phyloP scores from a whole-genome alignment of 805 yeast genomes.

The Saturnispora saitoi region DNA sequence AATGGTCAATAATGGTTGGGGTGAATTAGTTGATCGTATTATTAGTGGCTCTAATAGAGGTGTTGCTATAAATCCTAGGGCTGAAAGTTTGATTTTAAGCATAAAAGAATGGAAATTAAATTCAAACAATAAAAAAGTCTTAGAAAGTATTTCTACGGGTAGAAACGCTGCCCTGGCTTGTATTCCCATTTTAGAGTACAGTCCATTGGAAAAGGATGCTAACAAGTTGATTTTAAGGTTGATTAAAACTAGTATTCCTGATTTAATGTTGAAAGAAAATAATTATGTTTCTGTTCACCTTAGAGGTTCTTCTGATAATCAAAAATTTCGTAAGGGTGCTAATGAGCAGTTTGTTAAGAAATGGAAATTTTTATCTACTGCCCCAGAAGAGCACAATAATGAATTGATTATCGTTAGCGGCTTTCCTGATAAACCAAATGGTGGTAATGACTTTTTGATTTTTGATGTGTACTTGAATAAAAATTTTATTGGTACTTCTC shows the following conservation, averaged over 20 bases:
- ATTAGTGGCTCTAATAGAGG: slow-evolving; percentile 68
- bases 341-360: slow-evolving; percentile 41
- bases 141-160: slow-evolving; percentile 9
- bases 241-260: slow-evolving; percentile 33
- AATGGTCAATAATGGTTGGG: slow-evolving; percentile 70
- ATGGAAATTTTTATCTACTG: slow-evolving; percentile 71
- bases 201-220: slow-evolving; percentile 49
- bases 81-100: slow-evolving; percentile 59
- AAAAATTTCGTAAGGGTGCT: slow-evolving; percentile 59
- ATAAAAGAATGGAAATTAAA: slow-evolving; percentile 56
- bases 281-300: slow-evolving; percentile 47
- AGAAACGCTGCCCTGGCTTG: slow-evolving; percentile 44
- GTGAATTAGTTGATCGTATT: slow-evolving; percentile 71
- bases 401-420: slow-evolving; percentile 62
- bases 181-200: slow-evolving; percentile 56
- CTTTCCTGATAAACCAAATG: slow-evolving; percentile 27
- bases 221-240: slow-evolving; percentile 54
- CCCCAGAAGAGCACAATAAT: slow-evolving; percentile 62
- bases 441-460: slow-evolving; percentile 44
- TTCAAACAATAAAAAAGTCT: slow-evolving; percentile 23
- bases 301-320: slow-evolving; percentile 40
- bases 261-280: slow-evolving; percentile 20
- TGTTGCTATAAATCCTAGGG: slow-evolving; percentile 73
- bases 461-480: slow-evolving; percentile 59
- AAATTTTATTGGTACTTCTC: slow-evolving; percentile 49